Evolutionary conservation across 345 rosid genomes (phyloP), one percentile per base, ranked within the genome.

Genomic region (Lepidium sativum): DNA sequence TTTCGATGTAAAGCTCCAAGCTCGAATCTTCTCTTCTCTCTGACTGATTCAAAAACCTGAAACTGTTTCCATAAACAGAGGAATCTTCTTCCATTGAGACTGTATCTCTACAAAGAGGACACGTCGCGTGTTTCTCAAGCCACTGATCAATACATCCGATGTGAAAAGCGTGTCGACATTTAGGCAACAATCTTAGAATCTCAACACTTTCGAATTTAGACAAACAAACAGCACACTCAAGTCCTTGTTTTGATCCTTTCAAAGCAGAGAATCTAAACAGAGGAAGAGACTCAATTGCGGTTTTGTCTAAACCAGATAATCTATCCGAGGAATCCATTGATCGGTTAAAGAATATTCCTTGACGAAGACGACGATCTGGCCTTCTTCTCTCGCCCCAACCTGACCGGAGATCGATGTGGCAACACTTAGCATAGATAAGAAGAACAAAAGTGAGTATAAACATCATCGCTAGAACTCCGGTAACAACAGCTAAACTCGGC

Each of bases 121-220:
- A 92, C 57, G 94, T 87, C 0, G 98, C 89, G 71, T 92, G 92
- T 50, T 71, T 81, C 63, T 89, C 98, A 17, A 89, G 96, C 98
- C 98, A 89, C 64, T 72, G 82, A 68, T 92, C 98, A 29, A 92
- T 84, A 16, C 97, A 92, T 68, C 75, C 76, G 20, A 89, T 79
- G 67, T 92, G 96, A 44, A 92, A 92, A 14, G 92, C 98, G 64
- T 92, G 98, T 40, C 84, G 77, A 75, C 98, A 89, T 41, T 80
- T 80, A 2, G 98, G 98, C 67, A 92, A 67, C 67, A 92, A 43
- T 63, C 96, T 57, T 2, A 92, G 82, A 43, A 89, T 77, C 68
- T 92, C 98, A 1, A 78, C 54, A 9, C 85, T 92, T 63, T 89
- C 98, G 63, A 89, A 92, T 79, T 75, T 86, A 2, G 97, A 87